Evolutionary conservation across 1,139 yeast genomes (phyloP), one percentile per base, ranked within the genome.

Genomic region (Martiniozyma asiatica): DNA sequence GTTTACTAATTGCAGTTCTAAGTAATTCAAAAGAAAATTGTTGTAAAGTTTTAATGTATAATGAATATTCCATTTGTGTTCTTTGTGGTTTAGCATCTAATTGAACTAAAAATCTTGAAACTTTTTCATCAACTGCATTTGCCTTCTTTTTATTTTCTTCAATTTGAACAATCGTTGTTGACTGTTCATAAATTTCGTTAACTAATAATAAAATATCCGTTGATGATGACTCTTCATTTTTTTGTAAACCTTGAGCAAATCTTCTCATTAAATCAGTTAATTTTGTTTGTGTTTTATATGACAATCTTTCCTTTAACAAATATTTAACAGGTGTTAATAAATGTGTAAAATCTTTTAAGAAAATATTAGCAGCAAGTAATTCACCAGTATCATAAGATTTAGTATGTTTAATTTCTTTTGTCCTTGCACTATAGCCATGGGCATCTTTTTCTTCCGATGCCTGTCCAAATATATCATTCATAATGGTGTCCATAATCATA

Each of bases 391-490:
- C 97, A 50, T 62, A 80, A 61, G 95, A 79, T 55, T 82, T 85
- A 47, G 82, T 82, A 44, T 74, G 77, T 48, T 82, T 85, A 24
- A 89, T 92, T 59, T 89, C 98, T 45, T 80, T 82, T 76, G 85
- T 81, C 39, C 76, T 76, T 30, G 84, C 76, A 31, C 70, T 72
- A 48, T 89, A 89, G 17, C 87, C 95, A 39, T 85, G 96, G 11
- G 92, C 87, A 43, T 89, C 98, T 51, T 92, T 89, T 49, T 89
- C 98, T 47, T 78, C 78, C 22, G 96, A 94, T 7, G 94, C 84
- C 5, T 79, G 71, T 12, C 98, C 99, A 55, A 89, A 87, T 3
- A 74, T 69, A 47, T 89, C 96, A 48, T 85, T 94, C 94, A 89
- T 87, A 21, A 87, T 66, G 21, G 85, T 63, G 17, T 71, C 75